Base-by-base conservation (phyloP, 495 filamentous ascomycete genomes). In the Cudoniella acicularis region DNA sequence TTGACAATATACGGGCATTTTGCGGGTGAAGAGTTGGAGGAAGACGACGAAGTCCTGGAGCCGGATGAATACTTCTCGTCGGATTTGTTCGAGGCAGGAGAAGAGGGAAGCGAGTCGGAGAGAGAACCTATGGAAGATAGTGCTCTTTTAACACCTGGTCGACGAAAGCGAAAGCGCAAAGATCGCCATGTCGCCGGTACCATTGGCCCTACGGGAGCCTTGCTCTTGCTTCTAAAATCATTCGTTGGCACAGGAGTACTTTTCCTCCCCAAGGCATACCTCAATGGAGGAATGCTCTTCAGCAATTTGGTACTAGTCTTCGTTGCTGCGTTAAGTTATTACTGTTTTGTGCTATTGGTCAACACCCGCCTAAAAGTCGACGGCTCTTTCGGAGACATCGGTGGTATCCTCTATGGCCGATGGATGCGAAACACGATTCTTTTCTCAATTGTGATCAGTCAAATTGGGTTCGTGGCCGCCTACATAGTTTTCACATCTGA, bases 401-500 rank as follows among this genome's bases (percentile, higher is more conserved):
- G 95, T 53, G 91, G 88, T 20, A 83, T 88, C 46, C 75, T 98
- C n/a, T 98, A 90, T 69, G 94, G 94, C 48, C 88, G 87, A 56
- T 88, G 86, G 79, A 89, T 98, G 88, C 81, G 93, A 59, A 80
- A 80, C 45, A 77, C 96, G 52, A 98, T 98, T 66, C 84, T 97
- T 30, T 76, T 77, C 22, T 97, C 93, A 0, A 93, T 98, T 63
- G 91, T 97, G 26, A 77, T 97, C 63, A 95, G 89, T 68, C 94
- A 98, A 70, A 79, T 98, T 49, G 94, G 94, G 30, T 98, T 98
- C 68, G 89, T 96, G 3, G 86, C 91, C 6, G 94, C 94, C n/a
- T 98, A 98, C 72, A 97, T 96, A 61, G 94, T 98, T 55, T 98
- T 98, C 69, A 96, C 93, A 4, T 88, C 91, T 9, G 90, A 97